A percentile compares a stretch with the other conserved stretches of the same genome.
Evolutionary conservation across 495 filamentous ascomycete species (phyloP).

Genomic region (Penicillium canescens): DNA sequence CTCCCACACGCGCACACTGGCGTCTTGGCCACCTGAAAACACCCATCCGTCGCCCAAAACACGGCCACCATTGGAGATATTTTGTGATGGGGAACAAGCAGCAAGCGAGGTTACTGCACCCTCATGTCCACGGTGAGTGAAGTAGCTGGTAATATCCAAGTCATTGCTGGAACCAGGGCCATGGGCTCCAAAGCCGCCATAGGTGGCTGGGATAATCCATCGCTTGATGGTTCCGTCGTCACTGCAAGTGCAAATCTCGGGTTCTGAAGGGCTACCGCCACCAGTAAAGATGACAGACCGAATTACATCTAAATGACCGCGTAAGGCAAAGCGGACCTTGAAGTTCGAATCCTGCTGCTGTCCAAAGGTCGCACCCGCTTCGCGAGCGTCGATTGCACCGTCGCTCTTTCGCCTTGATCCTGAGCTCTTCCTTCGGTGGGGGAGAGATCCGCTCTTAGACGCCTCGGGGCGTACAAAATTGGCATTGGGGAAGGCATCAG

Average conservation of each 20-base stretch:
- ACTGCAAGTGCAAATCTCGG: conserved; percentile 94
- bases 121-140: conserved; percentile 89
- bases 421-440: conserved; percentile 82
- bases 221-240: conserved; percentile 95
- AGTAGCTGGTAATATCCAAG: conserved; percentile 88
- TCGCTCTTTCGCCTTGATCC: conserved; percentile 63
- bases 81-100: conserved; percentile 79
- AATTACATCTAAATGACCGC: conserved; percentile 92
- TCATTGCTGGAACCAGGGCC: conserved; percentile 59
- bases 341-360: conserved; percentile 68
- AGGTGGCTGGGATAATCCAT: conserved; percentile 87
- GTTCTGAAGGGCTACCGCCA: conserved; percentile 89
- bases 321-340: conserved; percentile 87
- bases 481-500: conserved; percentile 80
- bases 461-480: conserved; percentile 76
- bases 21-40: conserved; percentile 94
- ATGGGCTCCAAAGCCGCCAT: conserved; percentile 59
- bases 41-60: conserved; percentile 92
- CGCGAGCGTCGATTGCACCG: conserved; percentile 47
- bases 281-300: conserved; percentile 94
- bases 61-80: conserved; percentile 84
- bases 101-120: conserved; percentile 87
- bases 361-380: conserved; percentile 32
- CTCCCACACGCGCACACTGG: conserved; percentile 93
- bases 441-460: conserved; percentile 60